Evolutionary conservation across 2,329 filamentous ascomycete species (phyloP).

Genomic region (Bipolaris zeicola): DNA sequence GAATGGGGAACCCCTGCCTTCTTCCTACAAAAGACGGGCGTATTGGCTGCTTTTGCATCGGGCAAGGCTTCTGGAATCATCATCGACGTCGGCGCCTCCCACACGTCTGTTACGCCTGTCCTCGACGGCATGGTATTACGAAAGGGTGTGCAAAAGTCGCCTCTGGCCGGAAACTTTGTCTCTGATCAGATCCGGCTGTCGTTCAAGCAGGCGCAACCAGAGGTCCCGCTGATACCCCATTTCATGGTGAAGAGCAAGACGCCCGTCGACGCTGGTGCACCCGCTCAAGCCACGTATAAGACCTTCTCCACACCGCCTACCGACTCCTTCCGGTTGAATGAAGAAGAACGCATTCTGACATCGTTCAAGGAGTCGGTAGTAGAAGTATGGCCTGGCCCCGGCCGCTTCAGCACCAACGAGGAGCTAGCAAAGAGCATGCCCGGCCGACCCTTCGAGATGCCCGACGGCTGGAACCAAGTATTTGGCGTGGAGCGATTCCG

Average conservation of each 20-base stretch:
- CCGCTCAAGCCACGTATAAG: constrained; percentile 76
- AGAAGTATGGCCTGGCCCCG: constrained; percentile 86
- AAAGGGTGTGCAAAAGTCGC: constrained; percentile 81
- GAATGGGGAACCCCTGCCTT: constrained; percentile 95
- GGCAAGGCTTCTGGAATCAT: constrained; percentile 94
- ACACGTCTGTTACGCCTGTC: constrained; percentile 86
- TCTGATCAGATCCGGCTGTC: constrained; percentile 85
- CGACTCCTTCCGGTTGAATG: constrained; percentile 77
- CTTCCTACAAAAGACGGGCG: constrained; percentile 87
- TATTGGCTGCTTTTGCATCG: constrained; percentile 87
- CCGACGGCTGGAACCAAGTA: constrained; percentile 93
- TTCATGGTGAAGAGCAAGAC: constrained; percentile 88
- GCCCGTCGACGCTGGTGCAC: constrained; percentile 82
- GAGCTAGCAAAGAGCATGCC: constrained; percentile 75
- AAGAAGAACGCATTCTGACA: constrained; percentile 91
- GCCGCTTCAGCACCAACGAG: constrained; percentile 71
- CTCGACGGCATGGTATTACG: constrained; percentile 95
- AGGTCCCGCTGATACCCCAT: constrained; percentile 78
- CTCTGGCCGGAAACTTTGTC: constrained; percentile 86
- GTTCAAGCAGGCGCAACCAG: constrained; percentile 70
- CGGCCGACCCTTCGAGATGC: constrained; percentile 93
- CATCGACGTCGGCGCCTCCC: constrained; percentile 87
- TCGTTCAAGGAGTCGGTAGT: constrained; percentile 99
- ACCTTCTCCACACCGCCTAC: constrained; percentile 67
- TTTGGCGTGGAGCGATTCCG: constrained; percentile 88